Conservation (phyloP, 768 basidiomycete species). For the Lentinula raphanica region DNA sequence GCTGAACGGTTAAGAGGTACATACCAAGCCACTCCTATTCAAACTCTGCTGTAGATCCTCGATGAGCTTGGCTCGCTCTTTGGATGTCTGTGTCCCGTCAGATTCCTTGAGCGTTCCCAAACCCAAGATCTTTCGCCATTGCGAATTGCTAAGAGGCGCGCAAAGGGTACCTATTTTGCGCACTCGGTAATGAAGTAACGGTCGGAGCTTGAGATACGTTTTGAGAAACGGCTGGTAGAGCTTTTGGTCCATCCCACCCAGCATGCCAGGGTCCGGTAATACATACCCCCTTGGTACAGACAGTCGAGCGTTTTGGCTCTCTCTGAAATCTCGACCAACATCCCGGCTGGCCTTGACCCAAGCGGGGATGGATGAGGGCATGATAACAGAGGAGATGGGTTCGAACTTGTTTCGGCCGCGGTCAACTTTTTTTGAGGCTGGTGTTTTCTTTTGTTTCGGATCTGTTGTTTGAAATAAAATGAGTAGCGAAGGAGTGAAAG, state of each 20-base stretch:
- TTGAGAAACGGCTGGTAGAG: not conserved
- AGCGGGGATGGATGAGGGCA: not conserved
- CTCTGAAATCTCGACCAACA: not conserved
- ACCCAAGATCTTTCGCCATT: not conserved
- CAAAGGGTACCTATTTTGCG: not conserved
- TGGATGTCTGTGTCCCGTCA: not conserved
- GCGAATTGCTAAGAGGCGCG: not conserved
- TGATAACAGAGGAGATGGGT: not conserved
- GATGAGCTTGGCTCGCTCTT: not conserved
- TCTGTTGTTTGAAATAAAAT: not conserved
- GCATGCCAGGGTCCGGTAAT: not conserved
- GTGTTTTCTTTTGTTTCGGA: not conserved
- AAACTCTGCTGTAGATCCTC: not conserved
- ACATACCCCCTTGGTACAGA: not conserved
- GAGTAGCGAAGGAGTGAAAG: not conserved
- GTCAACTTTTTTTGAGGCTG: not conserved
- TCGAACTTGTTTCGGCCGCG: not conserved
- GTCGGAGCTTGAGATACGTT: not conserved
- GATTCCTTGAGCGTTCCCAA: not conserved
- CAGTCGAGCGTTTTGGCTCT: not conserved
- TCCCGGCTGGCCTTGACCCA: not conserved
- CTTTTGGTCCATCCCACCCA: not conserved
- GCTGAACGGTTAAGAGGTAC: no score
- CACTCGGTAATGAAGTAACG: not conserved
- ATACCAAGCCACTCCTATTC: no score